Evolutionary conservation across 2,329 filamentous ascomycete genomes (phyloP), one percentile per base, ranked within the genome.

Genomic region (Fonsecaea pedrosoi): DNA sequence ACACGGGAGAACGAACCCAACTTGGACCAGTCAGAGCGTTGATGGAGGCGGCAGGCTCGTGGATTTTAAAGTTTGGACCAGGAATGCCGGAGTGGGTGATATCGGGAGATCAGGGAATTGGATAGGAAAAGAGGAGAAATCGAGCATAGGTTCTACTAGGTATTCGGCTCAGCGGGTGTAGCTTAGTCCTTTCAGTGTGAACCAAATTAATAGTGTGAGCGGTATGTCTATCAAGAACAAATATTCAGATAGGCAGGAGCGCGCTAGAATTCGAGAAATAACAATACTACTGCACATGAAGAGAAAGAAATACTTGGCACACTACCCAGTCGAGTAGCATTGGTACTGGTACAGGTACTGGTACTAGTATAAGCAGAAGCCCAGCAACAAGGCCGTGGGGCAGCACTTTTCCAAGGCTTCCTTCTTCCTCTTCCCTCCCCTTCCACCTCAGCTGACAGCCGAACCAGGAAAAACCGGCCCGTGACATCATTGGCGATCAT

Each of bases 401-500:
- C 37, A 42, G 40, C 40, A 38, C 8, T 50, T 25, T 50, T 50
- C 45, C 45, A 25, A 12, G 9, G 45, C 15, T 56, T 40, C 32
- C 25, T 25, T 25, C 25, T 25, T 25, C 25, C 25, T 25, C 25
- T 25, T 25, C 25, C 25, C 25, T n/a, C 12, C 12, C 32, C 54
- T 57, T 57, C 54, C 54, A 35, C 30, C 45, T 50, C 45, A 50
- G 45, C 45, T 50, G 45, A 50, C 45, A 50, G 12, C 37, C 35
- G n/a, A 60, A 32, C 4, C 48, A 54, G 9, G 13, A 21, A 37
- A 12, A 32, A 54, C 55, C 40, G 45, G 53, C 45, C 34, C 35
- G 54, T 62, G 60, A 62, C 60, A 62, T 62, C 60, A 62, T 54
- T 12, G 32, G 25, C 30, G 53, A 61, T 53, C 32, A 48, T 45